These are phyloP conservation scores for Dendrocalamus sinicus DNA, from an alignment of 176 grass and related monocot genomes.

Conservation along the genomic window DNA sequence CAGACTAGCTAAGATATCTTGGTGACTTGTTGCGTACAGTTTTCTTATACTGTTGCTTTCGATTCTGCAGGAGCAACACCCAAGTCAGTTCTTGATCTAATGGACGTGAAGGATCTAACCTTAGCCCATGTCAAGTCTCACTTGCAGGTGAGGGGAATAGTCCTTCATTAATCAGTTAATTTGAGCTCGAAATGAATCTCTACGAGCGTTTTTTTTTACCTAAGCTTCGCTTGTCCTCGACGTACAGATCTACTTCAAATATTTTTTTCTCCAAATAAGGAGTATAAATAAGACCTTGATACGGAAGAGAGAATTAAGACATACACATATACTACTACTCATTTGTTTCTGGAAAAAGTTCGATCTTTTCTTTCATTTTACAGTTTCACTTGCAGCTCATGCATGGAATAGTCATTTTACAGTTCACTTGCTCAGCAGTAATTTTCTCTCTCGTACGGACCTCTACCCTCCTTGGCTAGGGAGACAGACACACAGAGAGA, in stretches of 20 bases:
- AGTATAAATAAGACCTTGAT: background rate
- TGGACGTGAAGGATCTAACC: conserved; percentile 98
- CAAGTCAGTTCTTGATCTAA: conserved; percentile 98
- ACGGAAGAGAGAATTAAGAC: conserved; percentile 28
- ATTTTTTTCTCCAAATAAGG: conserved; percentile 13
- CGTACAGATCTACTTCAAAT: conserved; percentile 20
- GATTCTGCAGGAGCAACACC: conserved; percentile 80
- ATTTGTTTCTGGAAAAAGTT: conserved; percentile 9
- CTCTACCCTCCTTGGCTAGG: background rate
- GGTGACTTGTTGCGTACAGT: conserved; percentile 4
- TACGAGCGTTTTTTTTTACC: background rate
- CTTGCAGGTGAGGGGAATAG: conserved; percentile 66
- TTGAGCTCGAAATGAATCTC: background rate
- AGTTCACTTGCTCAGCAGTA: conserved; percentile 43
- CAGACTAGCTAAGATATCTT: background rate
- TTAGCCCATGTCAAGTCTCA: conserved; percentile 98
- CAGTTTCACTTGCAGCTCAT: conserved; percentile 36
- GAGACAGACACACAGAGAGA: background rate
- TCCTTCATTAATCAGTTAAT: background rate
- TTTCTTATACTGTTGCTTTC: background rate
- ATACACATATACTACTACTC: background rate
- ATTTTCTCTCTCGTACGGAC: conserved; percentile 9
- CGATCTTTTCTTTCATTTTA: conserved; percentile 3
- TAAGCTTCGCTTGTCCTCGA: background rate
- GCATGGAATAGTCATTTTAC: conserved; percentile 49